Percentiles rank a stretch among this genome's conserved stretches.
phyloP scores from a whole-genome alignment of 2,329 filamentous ascomycete species.

The Sarocladium brachiariae region DNA sequence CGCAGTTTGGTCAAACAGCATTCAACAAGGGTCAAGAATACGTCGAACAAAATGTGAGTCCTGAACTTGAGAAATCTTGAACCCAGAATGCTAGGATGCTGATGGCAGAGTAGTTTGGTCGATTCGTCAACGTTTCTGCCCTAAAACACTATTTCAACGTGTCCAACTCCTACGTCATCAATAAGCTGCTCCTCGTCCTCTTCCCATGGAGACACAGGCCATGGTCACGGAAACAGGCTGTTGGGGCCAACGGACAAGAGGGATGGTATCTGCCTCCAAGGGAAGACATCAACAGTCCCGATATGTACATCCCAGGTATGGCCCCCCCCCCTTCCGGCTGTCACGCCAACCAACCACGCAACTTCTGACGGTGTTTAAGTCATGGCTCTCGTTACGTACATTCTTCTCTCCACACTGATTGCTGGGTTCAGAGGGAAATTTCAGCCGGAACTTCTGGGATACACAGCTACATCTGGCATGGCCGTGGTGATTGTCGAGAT shows the following conservation, averaged over 20 bases:
- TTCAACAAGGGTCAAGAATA: slow-evolving; percentile 90
- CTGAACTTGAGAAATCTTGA: neutral
- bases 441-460: slow-evolving; percentile 86
- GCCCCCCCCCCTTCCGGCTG: slow-evolving; percentile 1
- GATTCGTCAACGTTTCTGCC: slow-evolving; percentile 84
- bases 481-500: slow-evolving; percentile 84
- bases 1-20: slow-evolving; percentile 88
- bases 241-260: slow-evolving; percentile 62
- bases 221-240: slow-evolving; percentile 85
- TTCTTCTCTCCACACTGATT: slow-evolving; percentile 83
- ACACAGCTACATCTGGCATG: slow-evolving; percentile 78
- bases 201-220: slow-evolving; percentile 98
- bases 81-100: neutral
- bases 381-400: slow-evolving; percentile 97
- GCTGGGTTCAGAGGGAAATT: slow-evolving; percentile 87
- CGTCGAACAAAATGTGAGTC: slow-evolving; percentile 82
- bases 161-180: slow-evolving; percentile 91
- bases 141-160: slow-evolving; percentile 99
- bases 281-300: slow-evolving; percentile 94
- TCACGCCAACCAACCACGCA: neutral
- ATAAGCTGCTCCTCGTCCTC: slow-evolving; percentile 86
- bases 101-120: slow-evolving; percentile 38
- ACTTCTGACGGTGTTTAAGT: slow-evolving; percentile 37
- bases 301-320: slow-evolving; percentile 89
- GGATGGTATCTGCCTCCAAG: slow-evolving; percentile 82